These are phyloP conservation scores for Daldinia loculata DNA, from an alignment of 495 filamentous ascomycete species.

Conservation along the genomic window DNA sequence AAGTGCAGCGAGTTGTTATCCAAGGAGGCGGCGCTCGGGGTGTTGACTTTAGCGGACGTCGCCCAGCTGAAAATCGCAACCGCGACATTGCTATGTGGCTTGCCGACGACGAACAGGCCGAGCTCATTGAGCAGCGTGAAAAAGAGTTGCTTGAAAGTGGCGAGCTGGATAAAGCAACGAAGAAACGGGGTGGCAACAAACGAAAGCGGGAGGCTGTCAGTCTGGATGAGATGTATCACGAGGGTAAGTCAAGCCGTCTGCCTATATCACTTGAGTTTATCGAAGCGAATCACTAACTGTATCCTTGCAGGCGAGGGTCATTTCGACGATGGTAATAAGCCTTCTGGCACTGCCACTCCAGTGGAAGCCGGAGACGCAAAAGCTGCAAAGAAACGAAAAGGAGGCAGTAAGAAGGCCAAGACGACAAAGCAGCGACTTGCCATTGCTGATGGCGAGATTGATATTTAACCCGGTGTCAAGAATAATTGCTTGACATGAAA, in stretches of 20 bases:
- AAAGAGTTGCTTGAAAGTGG: conserved; percentile 74
- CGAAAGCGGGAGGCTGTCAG: conserved; percentile 65
- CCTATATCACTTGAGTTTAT: background rate
- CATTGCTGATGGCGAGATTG: conserved; percentile 80
- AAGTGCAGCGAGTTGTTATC: conserved; percentile 98
- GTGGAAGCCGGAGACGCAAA: conserved; percentile 63
- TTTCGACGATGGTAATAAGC: conserved; percentile 86
- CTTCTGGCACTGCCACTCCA: conserved; percentile 84
- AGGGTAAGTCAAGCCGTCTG: conserved; percentile 69
- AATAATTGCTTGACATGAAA: background rate
- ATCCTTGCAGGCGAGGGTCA: conserved; percentile 80
- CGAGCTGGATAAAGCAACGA: conserved; percentile 72
- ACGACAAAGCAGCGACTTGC: conserved; percentile 88
- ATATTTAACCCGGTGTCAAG: conserved; percentile 37
- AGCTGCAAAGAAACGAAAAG: conserved; percentile 58
- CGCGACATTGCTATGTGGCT: conserved; percentile 98
- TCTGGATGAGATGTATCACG: conserved; percentile 97
- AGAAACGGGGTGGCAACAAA: conserved; percentile 65
- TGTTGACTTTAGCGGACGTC: conserved; percentile 93
- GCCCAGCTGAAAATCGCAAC: conserved; percentile 82
- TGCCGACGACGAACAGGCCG: conserved; percentile 92
- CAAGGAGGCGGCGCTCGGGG: conserved; percentile 79
- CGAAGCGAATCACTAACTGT: conserved; percentile 31
- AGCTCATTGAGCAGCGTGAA: conserved; percentile 88
- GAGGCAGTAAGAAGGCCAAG: conserved; percentile 86